A percentile compares a stretch with the other conserved stretches of the same genome.
Evolutionary conservation across 2,329 filamentous ascomycete genomes (phyloP).

Genomic region (Tolypocladium paradoxum): DNA sequence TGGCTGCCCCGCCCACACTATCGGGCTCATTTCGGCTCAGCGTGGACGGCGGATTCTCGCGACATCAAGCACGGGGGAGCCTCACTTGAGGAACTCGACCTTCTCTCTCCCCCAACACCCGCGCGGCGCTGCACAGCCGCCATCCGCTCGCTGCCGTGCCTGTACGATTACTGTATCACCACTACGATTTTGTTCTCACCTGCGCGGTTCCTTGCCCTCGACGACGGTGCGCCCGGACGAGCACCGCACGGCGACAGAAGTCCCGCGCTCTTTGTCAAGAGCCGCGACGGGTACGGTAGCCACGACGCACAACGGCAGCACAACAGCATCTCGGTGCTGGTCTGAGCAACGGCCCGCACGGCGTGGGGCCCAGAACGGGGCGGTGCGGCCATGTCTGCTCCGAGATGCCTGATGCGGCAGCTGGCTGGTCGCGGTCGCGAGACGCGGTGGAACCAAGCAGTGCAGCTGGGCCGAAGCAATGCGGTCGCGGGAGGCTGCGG

Average conservation of each 20-base stretch:
- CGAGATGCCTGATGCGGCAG: constrained; percentile 10
- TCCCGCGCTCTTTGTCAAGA: neutral
- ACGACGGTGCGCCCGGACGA: neutral
- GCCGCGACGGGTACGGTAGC: neutral
- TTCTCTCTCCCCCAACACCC: neutral
- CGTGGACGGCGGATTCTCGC: neutral
- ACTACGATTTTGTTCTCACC: neutral
- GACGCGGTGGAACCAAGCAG: constrained; percentile 4
- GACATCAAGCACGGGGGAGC: neutral
- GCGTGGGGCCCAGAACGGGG: neutral
- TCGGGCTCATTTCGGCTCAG: neutral
- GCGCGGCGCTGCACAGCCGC: neutral
- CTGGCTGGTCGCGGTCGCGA: constrained; percentile 3
- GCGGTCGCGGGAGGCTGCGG: neutral
- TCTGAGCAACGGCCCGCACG: no score
- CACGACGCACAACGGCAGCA: neutral
- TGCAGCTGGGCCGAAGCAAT: constrained; percentile 5
- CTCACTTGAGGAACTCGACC: neutral
- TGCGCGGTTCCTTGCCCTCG: neutral
- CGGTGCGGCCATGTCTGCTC: constrained; percentile 1
- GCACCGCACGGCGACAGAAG: neutral
- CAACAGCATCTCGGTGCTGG: neutral
- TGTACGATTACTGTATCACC: neutral
- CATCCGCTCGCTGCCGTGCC: neutral
- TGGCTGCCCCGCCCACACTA: neutral